Conservation (phyloP, 108 stramenopile species). For the Nitzschia sp. region DNA sequence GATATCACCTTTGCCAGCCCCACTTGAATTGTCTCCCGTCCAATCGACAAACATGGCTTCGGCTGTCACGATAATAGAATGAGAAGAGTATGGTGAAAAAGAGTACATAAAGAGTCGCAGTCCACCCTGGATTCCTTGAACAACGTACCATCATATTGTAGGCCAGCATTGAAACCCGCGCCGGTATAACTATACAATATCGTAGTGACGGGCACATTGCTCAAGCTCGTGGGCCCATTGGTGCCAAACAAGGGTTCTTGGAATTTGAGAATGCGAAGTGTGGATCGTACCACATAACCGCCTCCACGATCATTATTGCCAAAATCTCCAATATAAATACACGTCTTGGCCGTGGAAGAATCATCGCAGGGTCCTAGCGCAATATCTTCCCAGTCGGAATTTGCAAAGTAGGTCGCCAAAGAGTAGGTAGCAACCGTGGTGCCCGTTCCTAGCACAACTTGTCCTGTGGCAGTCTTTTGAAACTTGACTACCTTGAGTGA, state of each 20-base stretch:
- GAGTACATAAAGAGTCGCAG: too few species aligned
- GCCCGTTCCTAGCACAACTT: background rate
- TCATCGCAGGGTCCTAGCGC: background rate
- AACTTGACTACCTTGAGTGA: slow-evolving; percentile 9
- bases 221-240: background rate
- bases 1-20: slow-evolving; percentile 1
- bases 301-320: slow-evolving; percentile 1
- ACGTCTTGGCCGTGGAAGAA: background rate
- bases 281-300: background rate
- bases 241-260: background rate
- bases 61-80: too few species aligned
- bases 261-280: background rate
- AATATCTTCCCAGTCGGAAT: background rate
- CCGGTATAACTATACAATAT: background rate
- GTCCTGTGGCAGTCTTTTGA: background rate
- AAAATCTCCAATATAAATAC: slow-evolving; percentile 10
- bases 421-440: background rate
- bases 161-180: background rate
- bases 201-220: background rate
- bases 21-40: background rate
- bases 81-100: too few species aligned
- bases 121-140: too few species aligned
- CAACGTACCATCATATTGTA: background rate
- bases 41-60: slow-evolving; percentile 18
- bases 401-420: background rate